phyloP scores from a whole-genome alignment of 805 yeast genomes.

The Clavispora fructus region DNA sequence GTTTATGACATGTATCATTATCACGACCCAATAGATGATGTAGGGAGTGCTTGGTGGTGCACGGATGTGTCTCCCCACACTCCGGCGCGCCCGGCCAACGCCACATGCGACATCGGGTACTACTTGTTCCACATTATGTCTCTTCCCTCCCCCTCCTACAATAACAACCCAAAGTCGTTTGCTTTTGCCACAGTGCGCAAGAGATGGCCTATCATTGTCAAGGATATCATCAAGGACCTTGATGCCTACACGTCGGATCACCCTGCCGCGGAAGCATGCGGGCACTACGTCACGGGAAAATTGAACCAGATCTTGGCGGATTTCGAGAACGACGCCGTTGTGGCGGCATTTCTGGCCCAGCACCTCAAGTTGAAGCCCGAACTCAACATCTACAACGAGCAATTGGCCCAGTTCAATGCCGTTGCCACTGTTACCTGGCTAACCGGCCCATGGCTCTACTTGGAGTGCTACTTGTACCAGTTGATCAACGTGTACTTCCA shows the following conservation, averaged over 20 bases:
- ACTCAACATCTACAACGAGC: constrained; percentile 56
- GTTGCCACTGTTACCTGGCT: constrained; percentile 54
- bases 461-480: constrained; percentile 84
- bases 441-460: constrained; percentile 84
- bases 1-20: constrained; percentile 5
- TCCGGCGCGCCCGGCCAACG: not conserved
- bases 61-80: not conserved
- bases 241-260: constrained; percentile 15
- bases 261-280: constrained; percentile 38
- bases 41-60: not conserved
- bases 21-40: not conserved
- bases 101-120: too few species aligned
- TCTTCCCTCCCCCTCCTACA: constrained; percentile 50
- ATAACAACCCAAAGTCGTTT: constrained; percentile 70
- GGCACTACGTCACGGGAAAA: constrained; percentile 37
- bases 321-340: constrained; percentile 32
- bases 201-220: constrained; percentile 85
- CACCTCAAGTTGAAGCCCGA: constrained; percentile 41
- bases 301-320: constrained; percentile 42
- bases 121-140: constrained; percentile 28
- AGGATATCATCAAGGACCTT: constrained; percentile 63
- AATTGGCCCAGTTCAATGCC: constrained; percentile 30
- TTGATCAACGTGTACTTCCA: constrained; percentile 48
- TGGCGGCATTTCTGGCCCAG: constrained; percentile 22
- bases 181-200: constrained; percentile 72